Evolutionary conservation across 352 stramenopile genomes (phyloP), one percentile per base, ranked within the genome.

Genomic region (Globisporangium apiculatum): DNA sequence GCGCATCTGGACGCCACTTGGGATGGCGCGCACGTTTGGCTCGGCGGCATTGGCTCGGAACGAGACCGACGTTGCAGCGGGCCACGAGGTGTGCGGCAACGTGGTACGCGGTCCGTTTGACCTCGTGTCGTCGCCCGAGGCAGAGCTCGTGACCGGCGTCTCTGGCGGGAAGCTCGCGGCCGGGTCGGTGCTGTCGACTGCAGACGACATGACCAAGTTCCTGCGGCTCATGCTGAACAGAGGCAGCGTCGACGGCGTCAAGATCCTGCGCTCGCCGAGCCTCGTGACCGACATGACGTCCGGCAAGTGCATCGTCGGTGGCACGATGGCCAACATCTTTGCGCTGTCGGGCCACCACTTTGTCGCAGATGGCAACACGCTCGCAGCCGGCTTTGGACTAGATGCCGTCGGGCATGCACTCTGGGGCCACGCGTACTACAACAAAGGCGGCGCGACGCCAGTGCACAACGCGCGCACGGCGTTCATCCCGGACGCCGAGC

Each of bases 211-310:
- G 58, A 70, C 71, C 7, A 86, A 47, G 31, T 66, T 87, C 14
- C 53, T 85, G n/a, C 70, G 72, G 0, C 61, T 87, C 36, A 57
- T 89, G 1, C 48, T 89, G 48, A 82, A 77, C 67, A 89, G 87
- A 60, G 79, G 79, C 42, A 68, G 17, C 3, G 72, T 81, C 15
- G 68, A 79, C 43, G 71, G 72, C 11, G 60, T 81, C 10, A 58
- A 64, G 9, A 69, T 86, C 52, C 50, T 89, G 14, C 69, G 68
- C 14, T 74, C 73, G 2, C 67, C 73, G 9, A 55, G 61, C 0
- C 72, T 73, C 4, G 70, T 89, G 42, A 51, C 51, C 0, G 76
- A 83, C 12, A 86, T 89, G 73, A 67, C 77, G 50, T 84, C 76
- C 1, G 76, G 76, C 12, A 83, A 86, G 38, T 71, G 70, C 18